Percentiles rank a stretch among this genome's conserved stretches.
Evolutionary conservation across 2,329 filamentous ascomycete genomes (phyloP).

Genomic region (Graphilbum ipis-grandicollis): DNA sequence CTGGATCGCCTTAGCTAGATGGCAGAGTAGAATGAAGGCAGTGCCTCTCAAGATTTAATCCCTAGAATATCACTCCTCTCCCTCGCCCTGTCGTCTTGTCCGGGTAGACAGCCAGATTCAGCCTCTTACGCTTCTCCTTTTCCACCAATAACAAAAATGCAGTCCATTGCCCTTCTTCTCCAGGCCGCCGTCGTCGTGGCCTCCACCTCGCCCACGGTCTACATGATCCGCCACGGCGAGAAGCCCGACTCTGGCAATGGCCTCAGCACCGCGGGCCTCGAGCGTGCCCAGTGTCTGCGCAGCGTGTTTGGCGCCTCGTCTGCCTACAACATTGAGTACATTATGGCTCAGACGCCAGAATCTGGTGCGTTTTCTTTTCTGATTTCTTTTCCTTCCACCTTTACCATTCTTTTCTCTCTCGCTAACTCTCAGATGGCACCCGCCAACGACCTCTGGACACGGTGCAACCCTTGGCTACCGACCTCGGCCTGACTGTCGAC

Average conservation of each 20-base stretch:
- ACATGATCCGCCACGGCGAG: constrained; percentile 47
- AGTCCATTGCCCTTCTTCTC: not conserved
- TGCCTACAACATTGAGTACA: constrained; percentile 36
- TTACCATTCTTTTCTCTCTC: not conserved
- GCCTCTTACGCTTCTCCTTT: not conserved
- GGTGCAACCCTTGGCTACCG: constrained; percentile 34
- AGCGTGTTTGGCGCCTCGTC: constrained; percentile 35
- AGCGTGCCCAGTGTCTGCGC: constrained; percentile 42
- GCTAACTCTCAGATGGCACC: constrained; percentile 22
- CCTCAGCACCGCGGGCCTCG: constrained; percentile 29
- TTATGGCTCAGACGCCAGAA: constrained; percentile 39
- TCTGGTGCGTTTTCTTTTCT: constrained; percentile 14
- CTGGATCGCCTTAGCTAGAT: too few relatives aligned
- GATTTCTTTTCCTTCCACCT: not conserved
- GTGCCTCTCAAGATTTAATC: too few relatives aligned
- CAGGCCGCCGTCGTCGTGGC: not conserved
- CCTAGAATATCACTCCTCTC: too few relatives aligned
- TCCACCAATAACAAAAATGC: constrained; percentile 1
- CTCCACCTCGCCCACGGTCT: constrained; percentile 30
- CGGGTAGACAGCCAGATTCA: too few relatives aligned
- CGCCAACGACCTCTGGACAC: constrained; percentile 37
- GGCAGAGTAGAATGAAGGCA: too few relatives aligned
- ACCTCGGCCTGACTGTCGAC: constrained; percentile 37
- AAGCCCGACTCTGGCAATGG: constrained; percentile 36
- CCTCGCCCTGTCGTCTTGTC: too few relatives aligned